Conservation (phyloP, 2,329 filamentous ascomycete species). For the Dichotomopilus funicola region DNA sequence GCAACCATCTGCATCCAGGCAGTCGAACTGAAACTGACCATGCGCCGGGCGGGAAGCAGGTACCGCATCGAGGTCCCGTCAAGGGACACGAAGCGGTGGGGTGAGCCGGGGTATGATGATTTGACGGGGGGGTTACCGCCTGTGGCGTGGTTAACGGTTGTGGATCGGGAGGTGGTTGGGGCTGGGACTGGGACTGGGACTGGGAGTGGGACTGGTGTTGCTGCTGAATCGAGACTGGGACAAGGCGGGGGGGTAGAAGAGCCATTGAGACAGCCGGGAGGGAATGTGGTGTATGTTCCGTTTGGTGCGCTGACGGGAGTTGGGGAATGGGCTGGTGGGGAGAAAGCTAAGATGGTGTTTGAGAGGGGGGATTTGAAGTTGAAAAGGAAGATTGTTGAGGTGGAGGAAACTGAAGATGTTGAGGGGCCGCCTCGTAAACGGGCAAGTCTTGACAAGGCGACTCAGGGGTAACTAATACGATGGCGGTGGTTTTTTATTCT, state of each 20-base stretch:
- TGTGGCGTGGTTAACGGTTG: neutral
- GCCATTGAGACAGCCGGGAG: neutral
- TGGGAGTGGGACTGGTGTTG: no score
- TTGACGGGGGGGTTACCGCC: neutral
- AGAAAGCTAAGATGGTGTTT: slow-evolving; percentile 3
- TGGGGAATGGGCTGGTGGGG: neutral
- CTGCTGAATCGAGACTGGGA: neutral
- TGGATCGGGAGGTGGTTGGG: neutral
- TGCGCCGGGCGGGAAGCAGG: slow-evolving; percentile 1
- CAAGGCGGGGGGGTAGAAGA: neutral
- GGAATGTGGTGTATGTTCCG: slow-evolving; percentile 4
- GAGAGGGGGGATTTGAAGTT: neutral
- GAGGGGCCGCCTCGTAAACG: no score
- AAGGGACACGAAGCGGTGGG: slow-evolving; percentile 6
- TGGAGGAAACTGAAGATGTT: neutral
- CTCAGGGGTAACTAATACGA: no score
- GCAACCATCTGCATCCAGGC: slow-evolving; percentile 16
- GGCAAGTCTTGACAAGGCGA: no score
- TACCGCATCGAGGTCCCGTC: slow-evolving; percentile 15
- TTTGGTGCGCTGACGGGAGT: slow-evolving; percentile 12
- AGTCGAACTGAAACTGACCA: slow-evolving; percentile 13
- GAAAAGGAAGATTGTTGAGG: neutral
- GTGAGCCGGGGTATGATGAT: slow-evolving; percentile 4
- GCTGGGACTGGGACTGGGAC: no score
- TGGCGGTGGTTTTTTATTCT: no score